Percentiles rank a stretch among this genome's conserved stretches.
Evolutionary conservation across 345 rosid genomes (phyloP).

Genomic region (Salix koriyanagi): DNA sequence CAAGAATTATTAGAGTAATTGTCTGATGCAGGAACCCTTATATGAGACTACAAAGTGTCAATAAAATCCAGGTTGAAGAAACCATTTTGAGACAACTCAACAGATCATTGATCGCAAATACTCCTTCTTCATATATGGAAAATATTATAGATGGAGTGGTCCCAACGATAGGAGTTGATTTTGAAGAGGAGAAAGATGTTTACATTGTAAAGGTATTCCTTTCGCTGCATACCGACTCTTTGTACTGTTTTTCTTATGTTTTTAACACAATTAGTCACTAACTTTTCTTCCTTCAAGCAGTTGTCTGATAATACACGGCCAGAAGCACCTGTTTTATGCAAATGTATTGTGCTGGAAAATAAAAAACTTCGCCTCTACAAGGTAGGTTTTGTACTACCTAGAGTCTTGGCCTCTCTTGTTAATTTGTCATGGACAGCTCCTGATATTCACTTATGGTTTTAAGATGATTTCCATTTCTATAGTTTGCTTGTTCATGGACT

Average conservation of each 20-base stretch:
- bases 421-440: not conserved
- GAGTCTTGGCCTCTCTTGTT: too few relatives aligned
- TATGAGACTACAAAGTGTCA: conserved; percentile 11
- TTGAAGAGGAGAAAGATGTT: conserved; percentile 39
- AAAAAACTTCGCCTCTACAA: conserved; percentile 45
- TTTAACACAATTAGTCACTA: not conserved
- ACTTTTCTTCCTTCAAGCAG: conserved; percentile 25
- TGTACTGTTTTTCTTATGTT: not conserved
- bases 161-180: conserved; percentile 34
- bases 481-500: not conserved
- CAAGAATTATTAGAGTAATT: too few relatives aligned
- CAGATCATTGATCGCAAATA: conserved; percentile 34
- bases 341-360: conserved; percentile 44
- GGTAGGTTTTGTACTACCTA: conserved; percentile 37
- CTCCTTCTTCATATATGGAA: conserved; percentile 40
- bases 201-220: conserved; percentile 52
- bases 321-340: conserved; percentile 41
- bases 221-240: not conserved
- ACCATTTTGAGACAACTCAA: conserved; percentile 18
- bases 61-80: conserved; percentile 27
- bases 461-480: not conserved
- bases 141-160: conserved; percentile 30
- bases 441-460: not conserved
- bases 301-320: conserved; percentile 30
- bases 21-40: conserved; percentile 22